Evolutionary conservation across 345 rosid genomes (phyloP), one percentile per base, ranked within the genome.

Genomic region (Chamaenerion angustifolium): DNA sequence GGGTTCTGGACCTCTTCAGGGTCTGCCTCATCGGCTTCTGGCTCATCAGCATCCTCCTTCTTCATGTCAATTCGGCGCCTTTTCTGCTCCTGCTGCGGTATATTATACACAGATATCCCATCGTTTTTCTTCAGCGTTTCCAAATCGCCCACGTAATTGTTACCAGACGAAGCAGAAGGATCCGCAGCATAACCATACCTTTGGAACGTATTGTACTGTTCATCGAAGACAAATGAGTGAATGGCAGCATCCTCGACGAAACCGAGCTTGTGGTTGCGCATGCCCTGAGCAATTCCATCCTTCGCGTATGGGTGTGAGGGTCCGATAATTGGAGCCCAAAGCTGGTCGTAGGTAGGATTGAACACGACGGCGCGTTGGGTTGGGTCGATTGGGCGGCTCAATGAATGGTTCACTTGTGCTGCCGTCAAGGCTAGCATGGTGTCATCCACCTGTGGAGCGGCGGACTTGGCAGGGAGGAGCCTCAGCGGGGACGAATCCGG

Each of bases 231-330:
- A 57, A 92, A 92, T 6, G 98, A 76, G 0, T 69, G 86, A 51
- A 92, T 80, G 31, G 88, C 71, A 11, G 95, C 98, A 40, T 92
- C 89, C 61, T 92, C 98, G 8, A 92, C 98, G 59, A 74, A 92
- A 57, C 98, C 96, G 25, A 84, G 83, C 74, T 92, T 92, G 75
- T 92, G 96, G 64, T 87, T 92, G 14, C 98, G 84, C 96, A 84
- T 82, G 53, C 95, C 98, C 56, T 82, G 94, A 4, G 98, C 88
- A 42, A 83, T 69, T n/a, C 96, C 98, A 42, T 82, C 96, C 69
- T 82, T 83, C 41, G 96, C 96, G 71, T 76, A 87, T 4, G 96
- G 96, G 64, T 87, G 98, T 12, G 89, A 69, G 3, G 98, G 96
- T 46, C 95, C 96, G 8, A 56, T 45, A 43, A 83, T 82, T 4